Evolutionary conservation across 441 rosid species (phyloP).

Genomic region (Breynia disticha): DNA sequence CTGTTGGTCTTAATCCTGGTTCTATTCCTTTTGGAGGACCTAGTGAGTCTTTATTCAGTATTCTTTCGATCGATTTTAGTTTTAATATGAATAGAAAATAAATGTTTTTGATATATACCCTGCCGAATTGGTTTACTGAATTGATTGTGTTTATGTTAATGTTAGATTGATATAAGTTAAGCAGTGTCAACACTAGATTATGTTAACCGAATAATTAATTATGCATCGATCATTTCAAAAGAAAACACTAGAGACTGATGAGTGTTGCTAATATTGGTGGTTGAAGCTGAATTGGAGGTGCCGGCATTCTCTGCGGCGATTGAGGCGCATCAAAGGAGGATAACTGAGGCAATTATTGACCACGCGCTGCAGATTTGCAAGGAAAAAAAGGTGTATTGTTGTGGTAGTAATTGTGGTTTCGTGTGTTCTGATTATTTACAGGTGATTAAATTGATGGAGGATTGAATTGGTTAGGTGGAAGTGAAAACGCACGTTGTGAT

Average conservation of each 20-base stretch:
- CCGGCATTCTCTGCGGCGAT: slow-evolving; percentile 81
- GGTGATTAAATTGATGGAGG: too few species aligned
- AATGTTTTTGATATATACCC: too few species aligned
- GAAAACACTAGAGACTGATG: too few species aligned
- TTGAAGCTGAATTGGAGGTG: slow-evolving; percentile 56
- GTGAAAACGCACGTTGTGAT: slow-evolving; percentile 60
- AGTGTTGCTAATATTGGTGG: too few species aligned
- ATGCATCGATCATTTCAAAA: too few species aligned
- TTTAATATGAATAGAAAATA: neutral
- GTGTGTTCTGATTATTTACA: neutral
- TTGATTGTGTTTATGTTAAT: too few species aligned
- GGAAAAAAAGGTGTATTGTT: slow-evolving; percentile 13
- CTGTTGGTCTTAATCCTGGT: slow-evolving; percentile 70
- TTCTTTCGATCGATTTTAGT: neutral
- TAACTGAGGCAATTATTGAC: slow-evolving; percentile 45
- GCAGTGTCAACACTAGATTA: too few species aligned
- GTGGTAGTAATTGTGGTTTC: neutral
- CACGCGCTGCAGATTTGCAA: slow-evolving; percentile 54
- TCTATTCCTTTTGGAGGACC: slow-evolving; percentile 91
- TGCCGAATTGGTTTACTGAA: too few species aligned
- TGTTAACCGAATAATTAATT: too few species aligned
- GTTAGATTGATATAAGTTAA: too few species aligned
- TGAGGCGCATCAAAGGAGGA: slow-evolving; percentile 69
- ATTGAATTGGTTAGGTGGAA: slow-evolving; percentile 30
- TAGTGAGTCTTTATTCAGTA: slow-evolving; percentile 29